These are phyloP conservation scores for Marasmius oreades DNA, from an alignment of 1,284 basidiomycete species.

Conservation along the genomic window DNA sequence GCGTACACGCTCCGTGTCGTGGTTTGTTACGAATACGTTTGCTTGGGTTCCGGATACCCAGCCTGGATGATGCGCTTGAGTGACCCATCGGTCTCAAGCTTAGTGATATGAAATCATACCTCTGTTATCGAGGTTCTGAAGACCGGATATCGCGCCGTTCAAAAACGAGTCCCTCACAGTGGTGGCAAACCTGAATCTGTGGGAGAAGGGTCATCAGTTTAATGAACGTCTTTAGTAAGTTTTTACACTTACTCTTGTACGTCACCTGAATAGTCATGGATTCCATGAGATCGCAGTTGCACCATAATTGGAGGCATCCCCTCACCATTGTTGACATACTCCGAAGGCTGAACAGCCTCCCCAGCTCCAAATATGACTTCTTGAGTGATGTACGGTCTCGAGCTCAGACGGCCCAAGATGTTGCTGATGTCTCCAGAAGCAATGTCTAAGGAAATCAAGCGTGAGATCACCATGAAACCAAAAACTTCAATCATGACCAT, in stretches of 20 bases:
- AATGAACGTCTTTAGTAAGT: background rate
- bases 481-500: background rate
- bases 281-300: background rate
- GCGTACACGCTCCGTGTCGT: slow-evolving; percentile 65
- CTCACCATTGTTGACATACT: slow-evolving; percentile 52
- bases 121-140: slow-evolving; percentile 53
- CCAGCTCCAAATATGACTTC: slow-evolving; percentile 55
- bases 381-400: slow-evolving; percentile 51
- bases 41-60: slow-evolving; percentile 54
- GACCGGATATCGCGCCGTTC: slow-evolving; percentile 43
- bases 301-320: background rate
- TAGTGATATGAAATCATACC: slow-evolving; percentile 28
- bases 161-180: slow-evolving; percentile 50
- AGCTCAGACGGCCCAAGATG: slow-evolving; percentile 43
- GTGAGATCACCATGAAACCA: background rate
- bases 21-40: slow-evolving; percentile 68
- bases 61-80: slow-evolving; percentile 28
- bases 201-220: background rate
- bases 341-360: slow-evolving; percentile 50
- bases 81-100: no score
- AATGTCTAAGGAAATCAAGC: slow-evolving; percentile 41
- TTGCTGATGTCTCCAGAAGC: slow-evolving; percentile 47
- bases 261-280: slow-evolving; percentile 36
- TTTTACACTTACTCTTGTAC: slow-evolving; percentile 55
- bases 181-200: slow-evolving; percentile 60